phyloP scores from a whole-genome alignment of 306 rosid genomes.

The Abrus pulchellus region DNA sequence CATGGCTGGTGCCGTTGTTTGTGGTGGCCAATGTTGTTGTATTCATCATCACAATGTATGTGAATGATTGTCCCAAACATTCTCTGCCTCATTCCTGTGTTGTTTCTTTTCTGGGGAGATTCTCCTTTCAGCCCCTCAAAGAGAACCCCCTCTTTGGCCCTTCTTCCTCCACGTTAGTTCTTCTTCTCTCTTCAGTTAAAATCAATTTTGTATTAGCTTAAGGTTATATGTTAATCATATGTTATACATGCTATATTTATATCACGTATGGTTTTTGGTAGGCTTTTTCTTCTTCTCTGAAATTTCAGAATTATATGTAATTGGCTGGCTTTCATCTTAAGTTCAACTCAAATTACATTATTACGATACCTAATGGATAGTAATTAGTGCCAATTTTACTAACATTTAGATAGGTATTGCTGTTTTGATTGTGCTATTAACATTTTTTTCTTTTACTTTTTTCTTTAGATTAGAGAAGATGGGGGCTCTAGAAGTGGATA shows the following conservation, averaged over 20 bases:
- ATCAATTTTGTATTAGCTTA: background rate
- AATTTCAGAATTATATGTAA: too few species aligned
- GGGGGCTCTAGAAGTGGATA: constrained; percentile 80
- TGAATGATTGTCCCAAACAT: constrained; percentile 72
- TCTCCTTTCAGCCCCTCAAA: constrained; percentile 82
- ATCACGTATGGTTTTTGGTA: too few species aligned
- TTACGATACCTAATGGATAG: background rate
- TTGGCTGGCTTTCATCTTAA: background rate
- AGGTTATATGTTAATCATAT: background rate
- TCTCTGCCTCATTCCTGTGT: constrained; percentile 52
- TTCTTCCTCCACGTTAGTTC: constrained; percentile 74
- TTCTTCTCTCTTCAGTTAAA: background rate
- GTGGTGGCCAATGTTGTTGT: constrained; percentile 66
- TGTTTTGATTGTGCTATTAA: constrained; percentile 26
- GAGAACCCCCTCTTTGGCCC: constrained; percentile 90
- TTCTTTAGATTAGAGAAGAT: constrained; percentile 68
- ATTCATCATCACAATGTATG: constrained; percentile 65
- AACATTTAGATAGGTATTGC: background rate
- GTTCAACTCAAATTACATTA: background rate
- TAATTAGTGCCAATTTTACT: background rate
- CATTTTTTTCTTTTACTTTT: background rate
- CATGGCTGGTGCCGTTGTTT: constrained; percentile 81
- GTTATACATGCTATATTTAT: too few species aligned
- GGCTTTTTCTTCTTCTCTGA: too few species aligned
- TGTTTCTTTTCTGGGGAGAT: constrained; percentile 71